Evolutionary conservation across 352 stramenopile genomes (phyloP).

Genomic region (Saprolegnia diclina): DNA sequence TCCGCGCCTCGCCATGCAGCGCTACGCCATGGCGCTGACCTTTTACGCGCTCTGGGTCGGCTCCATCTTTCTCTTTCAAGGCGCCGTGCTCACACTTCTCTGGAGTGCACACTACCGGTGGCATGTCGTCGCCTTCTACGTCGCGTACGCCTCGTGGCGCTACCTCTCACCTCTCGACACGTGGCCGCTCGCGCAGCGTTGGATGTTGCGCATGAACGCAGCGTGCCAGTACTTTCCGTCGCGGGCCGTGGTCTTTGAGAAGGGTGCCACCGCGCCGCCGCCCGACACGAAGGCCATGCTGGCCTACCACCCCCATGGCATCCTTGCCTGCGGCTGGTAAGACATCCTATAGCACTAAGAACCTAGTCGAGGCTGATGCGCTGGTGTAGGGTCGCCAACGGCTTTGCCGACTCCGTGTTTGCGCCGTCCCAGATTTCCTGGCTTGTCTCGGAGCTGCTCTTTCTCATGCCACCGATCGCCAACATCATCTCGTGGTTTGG

Average conservation of each 20-base stretch:
- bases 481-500: constrained; percentile 63
- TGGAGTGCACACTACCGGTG: background rate
- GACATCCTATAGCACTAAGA: background rate
- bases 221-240: constrained; percentile 45
- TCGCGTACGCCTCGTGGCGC: background rate
- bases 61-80: background rate
- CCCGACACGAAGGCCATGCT: constrained; percentile 44
- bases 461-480: constrained; percentile 56
- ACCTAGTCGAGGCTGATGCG: background rate
- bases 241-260: background rate
- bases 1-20: background rate
- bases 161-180: background rate
- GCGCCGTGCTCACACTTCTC: background rate
- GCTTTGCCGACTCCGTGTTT: constrained; percentile 44
- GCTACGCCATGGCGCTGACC: background rate
- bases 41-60: constrained; percentile 13
- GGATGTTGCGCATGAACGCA: constrained; percentile 29
- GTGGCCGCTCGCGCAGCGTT: constrained; percentile 12
- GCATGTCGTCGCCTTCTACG: constrained; percentile 10
- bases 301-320: constrained; percentile 60
- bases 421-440: constrained; percentile 40
- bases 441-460: constrained; percentile 62
- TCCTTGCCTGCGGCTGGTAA: constrained; percentile 47
- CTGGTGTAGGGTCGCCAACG: constrained; percentile 36
- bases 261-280: constrained; percentile 27